A percentile compares a stretch with the other conserved stretches of the same genome.
These are phyloP conservation scores for Psophocarpus tetragonolobus DNA, from an alignment of 306 rosid genomes.

Conservation along the genomic window DNA sequence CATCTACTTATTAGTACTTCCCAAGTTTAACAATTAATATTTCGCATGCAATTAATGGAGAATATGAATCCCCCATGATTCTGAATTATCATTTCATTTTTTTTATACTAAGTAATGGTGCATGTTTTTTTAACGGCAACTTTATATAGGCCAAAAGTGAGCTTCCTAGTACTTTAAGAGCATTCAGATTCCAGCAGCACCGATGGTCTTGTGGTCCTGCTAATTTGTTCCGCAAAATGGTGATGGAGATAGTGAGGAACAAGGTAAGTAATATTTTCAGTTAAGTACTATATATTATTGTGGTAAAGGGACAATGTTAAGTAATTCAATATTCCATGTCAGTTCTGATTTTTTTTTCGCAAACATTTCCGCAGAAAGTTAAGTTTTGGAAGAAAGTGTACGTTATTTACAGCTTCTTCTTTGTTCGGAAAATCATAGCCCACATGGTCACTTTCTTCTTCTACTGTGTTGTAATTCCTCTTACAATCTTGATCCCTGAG, in stretches of 20 bases:
- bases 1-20: neutral
- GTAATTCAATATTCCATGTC: neutral
- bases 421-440: conserved; percentile 92
- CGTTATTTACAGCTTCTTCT: conserved; percentile 95
- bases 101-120: neutral
- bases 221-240: conserved; percentile 96
- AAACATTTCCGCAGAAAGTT: conserved; percentile 67
- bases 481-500: conserved; percentile 95
- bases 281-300: neutral
- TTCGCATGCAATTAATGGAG: neutral
- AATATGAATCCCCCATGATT: neutral
- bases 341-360: conserved; percentile 10
- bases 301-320: neutral
- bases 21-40: neutral
- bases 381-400: conserved; percentile 91
- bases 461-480: conserved; percentile 92
- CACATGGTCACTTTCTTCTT: conserved; percentile 94
- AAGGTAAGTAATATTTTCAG: conserved; percentile 53
- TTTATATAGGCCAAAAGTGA: conserved; percentile 83
- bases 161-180: conserved; percentile 97
- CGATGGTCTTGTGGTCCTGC: conserved; percentile 99
- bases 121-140: neutral
- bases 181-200: conserved; percentile 98
- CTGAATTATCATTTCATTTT: neutral
- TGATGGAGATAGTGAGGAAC: conserved; percentile 79